Evolutionary conservation across 352 stramenopile genomes (phyloP), one percentile per base, ranked within the genome.

Genomic region (Globisporangium canariense): DNA sequence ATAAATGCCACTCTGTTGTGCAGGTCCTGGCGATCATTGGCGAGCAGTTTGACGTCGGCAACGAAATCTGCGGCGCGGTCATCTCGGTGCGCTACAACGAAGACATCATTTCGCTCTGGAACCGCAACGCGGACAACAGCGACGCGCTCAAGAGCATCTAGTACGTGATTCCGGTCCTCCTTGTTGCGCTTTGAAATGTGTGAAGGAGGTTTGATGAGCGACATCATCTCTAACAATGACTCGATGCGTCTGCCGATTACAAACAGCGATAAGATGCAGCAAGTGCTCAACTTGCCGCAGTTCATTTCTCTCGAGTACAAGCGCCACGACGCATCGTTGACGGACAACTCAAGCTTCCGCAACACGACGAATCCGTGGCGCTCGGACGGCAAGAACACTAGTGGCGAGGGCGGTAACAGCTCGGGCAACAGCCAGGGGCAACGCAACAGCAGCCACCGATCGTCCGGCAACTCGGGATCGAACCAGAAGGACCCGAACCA

Each of bases 81-180:
- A 90, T 97, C 62, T 97, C 88, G 34, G 88, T 97, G 38, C 90
- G 91, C 18, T 94, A 93, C 73, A 97, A 93, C 64, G 93, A 98
- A 74, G 93, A 98, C 71, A 93, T 98, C 67, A 96, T 98, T 57
- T 97, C 90, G 59, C 84, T 98, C 30, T 98, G 93, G 93, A 98
- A 98, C 76, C 87, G 90, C 59, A 97, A 96, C 64, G 89, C 92
- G 45, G 89, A 97, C 73, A 97, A 98, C 77, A 91, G 86, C 57
- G 90, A 96, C 65, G 86, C 89, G 20, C 90, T 86, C 68, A 90
- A 88, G 54, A 84, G 79, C 55, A 95, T 95, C 59, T 81, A 85
- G 82, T 91, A 70, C 55, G 65, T 32, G 13, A 32, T 2, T 22
- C 46, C 9, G 45, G 4, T 36, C 46, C 4, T 59, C 13, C 11